Evolutionary conservation across 2,329 filamentous ascomycete genomes (phyloP), one percentile per base, ranked within the genome.

Genomic region (Trichoderma sp.): DNA sequence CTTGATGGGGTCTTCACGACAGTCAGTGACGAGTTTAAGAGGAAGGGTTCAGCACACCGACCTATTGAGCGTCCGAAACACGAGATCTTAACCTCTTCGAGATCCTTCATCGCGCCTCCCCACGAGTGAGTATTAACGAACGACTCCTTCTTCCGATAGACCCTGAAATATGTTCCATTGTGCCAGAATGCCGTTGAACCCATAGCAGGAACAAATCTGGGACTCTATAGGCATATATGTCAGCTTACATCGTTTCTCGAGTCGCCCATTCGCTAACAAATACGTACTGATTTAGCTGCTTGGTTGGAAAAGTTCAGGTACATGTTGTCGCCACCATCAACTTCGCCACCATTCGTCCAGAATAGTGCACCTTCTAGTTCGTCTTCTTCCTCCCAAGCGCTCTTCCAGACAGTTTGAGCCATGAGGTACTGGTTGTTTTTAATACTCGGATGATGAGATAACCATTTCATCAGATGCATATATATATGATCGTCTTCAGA

Each of bases 281-380:
- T 6, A 76, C 81, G 75, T 71, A 83, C 82, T 43, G 82, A 80
- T 75, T 83, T 83, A 13, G 85, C 84, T 71, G 86, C 84, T 70
- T 88, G 85, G 71, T 85, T 86, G 4, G 86, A 86, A 76, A 89
- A 89, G 75, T 89, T 89, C 61, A 88, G 83, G 72, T 85, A 87
- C 66, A 75, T 76, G 35, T 72, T 74, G 13, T 75, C 75, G n/a
- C 78, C 79, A 6, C 75, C 74, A 1, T 75, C 74, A 3, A 78
- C 81, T 16, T 81, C 80, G 16, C 81, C 81, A 35, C 82, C 81
- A 13, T 80, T 73, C 11, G 78, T 77, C 21, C 77, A 80, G 14
- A 77, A 75, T 8, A 83, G 74, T 2, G 80, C 76, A 57, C 70
- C 72, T n/a, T 83, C 80, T 2, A 81, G 75, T 43, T 83, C 82